Conservation (phyloP, 768 basidiomycete species). For the Tulasnella sp. region DNA sequence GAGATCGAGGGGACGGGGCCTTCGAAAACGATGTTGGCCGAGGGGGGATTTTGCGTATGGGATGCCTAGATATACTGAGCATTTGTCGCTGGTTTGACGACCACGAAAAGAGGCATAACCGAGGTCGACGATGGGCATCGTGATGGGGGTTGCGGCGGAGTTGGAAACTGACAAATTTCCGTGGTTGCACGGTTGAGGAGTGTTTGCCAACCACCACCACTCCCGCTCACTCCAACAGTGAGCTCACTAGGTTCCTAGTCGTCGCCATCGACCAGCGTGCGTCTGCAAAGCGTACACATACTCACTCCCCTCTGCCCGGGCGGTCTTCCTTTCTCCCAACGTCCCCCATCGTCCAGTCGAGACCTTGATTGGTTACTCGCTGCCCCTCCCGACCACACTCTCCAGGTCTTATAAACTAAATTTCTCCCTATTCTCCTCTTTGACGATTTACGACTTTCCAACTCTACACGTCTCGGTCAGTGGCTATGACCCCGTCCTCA, state of each 20-base stretch:
- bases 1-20: constrained; percentile 38
- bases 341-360: constrained; percentile 11
- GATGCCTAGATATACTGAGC: constrained; percentile 38
- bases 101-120: constrained; percentile 50
- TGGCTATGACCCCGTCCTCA: background rate
- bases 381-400: constrained; percentile 12
- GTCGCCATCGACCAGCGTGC: constrained; percentile 9
- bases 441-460: constrained; percentile 1
- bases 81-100: background rate
- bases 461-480: constrained; percentile 3
- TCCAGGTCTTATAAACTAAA: too few relatives aligned
- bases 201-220: background rate
- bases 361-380: constrained; percentile 17
- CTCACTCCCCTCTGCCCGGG: background rate
- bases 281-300: constrained; percentile 16
- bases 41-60: constrained; percentile 32
- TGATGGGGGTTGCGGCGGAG: too few relatives aligned
- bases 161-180: too few relatives aligned
- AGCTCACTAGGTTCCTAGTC: too few relatives aligned
- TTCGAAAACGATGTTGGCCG: constrained; percentile 30
- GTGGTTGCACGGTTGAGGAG: background rate
- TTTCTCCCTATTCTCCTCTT: background rate
- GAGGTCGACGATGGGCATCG: constrained; percentile 31
- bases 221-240: too few relatives aligned
- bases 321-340: background rate